phyloP scores from a whole-genome alignment of 164 flowering plant species.

The Cinnamomum micranthum region DNA sequence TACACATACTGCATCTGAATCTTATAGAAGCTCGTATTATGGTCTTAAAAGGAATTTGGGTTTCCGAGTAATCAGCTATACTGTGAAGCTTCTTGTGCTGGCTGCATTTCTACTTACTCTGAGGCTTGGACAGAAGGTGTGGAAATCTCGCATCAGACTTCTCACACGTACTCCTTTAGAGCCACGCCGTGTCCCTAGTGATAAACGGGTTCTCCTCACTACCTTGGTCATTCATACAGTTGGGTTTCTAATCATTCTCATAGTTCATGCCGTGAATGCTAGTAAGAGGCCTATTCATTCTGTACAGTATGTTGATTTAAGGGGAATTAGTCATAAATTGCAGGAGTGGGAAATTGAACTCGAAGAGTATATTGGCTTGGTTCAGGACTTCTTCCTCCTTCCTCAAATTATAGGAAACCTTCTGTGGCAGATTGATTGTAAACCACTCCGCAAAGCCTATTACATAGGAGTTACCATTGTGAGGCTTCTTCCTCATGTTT shows the following conservation, averaged over 20 bases:
- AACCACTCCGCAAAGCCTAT: slow-evolving; percentile 65
- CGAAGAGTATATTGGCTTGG: slow-evolving; percentile 79
- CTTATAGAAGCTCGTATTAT: slow-evolving; percentile 37
- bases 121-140: slow-evolving; percentile 75
- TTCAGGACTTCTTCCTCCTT: slow-evolving; percentile 81
- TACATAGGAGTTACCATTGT: slow-evolving; percentile 64
- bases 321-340: slow-evolving; percentile 25
- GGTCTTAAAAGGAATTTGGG: slow-evolving; percentile 41
- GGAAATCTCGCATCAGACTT: slow-evolving; percentile 70
- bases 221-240: slow-evolving; percentile 46
- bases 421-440: slow-evolving; percentile 60
- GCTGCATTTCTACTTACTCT: slow-evolving; percentile 57
- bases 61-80: slow-evolving; percentile 47
- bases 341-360: slow-evolving; percentile 63
- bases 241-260: slow-evolving; percentile 51
- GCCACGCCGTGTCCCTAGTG: slow-evolving; percentile 67
- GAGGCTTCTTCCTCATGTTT: slow-evolving; percentile 79
- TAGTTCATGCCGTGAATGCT: slow-evolving; percentile 35
- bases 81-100: slow-evolving; percentile 67
- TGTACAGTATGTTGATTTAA: slow-evolving; percentile 25
- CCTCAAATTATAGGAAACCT: slow-evolving; percentile 82
- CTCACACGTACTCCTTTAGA: slow-evolving; percentile 56
- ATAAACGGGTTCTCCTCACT: slow-evolving; percentile 42
- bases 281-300: slow-evolving; percentile 29
- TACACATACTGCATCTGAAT: slow-evolving; percentile 34